These are phyloP conservation scores for Pestalotiopsis sp. DNA, from an alignment of 2,329 filamentous ascomycete genomes.

Conservation along the genomic window DNA sequence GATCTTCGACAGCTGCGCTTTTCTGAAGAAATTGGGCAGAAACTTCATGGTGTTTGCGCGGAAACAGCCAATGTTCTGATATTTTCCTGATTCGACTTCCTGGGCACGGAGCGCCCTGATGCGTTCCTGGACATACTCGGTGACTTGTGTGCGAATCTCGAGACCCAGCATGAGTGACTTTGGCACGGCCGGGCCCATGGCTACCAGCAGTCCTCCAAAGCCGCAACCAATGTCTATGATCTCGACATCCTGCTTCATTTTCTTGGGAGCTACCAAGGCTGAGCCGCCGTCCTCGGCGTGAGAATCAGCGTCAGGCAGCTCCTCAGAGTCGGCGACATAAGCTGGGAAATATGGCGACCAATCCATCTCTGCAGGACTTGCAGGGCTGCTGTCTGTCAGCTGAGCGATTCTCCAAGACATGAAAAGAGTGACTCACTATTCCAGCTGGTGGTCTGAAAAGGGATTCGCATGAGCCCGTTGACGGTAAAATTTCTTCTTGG, in stretches of 20 bases:
- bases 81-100: slow-evolving; percentile 54
- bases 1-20: slow-evolving; percentile 80
- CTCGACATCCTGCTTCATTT: slow-evolving; percentile 72
- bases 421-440: slow-evolving; percentile 67
- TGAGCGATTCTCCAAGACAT: neutral
- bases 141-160: slow-evolving; percentile 89
- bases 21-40: slow-evolving; percentile 93
- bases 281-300: slow-evolving; percentile 13
- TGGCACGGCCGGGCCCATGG: slow-evolving; percentile 79
- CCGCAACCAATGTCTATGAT: slow-evolving; percentile 97
- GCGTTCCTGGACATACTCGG: slow-evolving; percentile 86
- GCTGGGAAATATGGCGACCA: slow-evolving; percentile 85
- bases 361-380: slow-evolving; percentile 81
- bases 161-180: slow-evolving; percentile 84
- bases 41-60: slow-evolving; percentile 99
- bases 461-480: slow-evolving; percentile 97
- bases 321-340: slow-evolving; percentile 52
- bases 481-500: slow-evolving; percentile 94
- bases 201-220: slow-evolving; percentile 88
- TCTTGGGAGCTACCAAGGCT: slow-evolving; percentile 26
- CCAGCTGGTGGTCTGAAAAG: slow-evolving; percentile 89
- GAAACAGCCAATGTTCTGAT: slow-evolving; percentile 86
- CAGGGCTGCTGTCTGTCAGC: slow-evolving; percentile 59
- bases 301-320: slow-evolving; percentile 26
- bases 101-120: slow-evolving; percentile 79